Evolutionary conservation across 345 rosid genomes (phyloP).

Genomic region (Moringa oleifera): DNA sequence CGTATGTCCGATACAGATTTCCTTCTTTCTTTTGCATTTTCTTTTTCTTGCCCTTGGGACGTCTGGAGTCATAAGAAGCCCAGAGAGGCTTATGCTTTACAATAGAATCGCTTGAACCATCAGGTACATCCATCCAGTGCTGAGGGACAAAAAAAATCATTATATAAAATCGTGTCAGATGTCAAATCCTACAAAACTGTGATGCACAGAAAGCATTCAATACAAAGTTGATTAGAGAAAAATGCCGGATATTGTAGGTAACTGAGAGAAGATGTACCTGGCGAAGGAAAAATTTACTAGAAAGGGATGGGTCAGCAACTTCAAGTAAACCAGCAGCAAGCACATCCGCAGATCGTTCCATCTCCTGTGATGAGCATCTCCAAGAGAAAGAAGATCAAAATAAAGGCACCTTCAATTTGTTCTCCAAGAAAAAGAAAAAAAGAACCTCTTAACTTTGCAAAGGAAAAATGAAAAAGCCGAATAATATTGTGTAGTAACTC

Average conservation of each 20-base stretch:
- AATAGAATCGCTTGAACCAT: conserved; percentile 67
- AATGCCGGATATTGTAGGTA: conserved; percentile 5
- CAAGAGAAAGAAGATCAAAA: neutral
- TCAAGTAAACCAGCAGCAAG: conserved; percentile 98
- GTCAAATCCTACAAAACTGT: neutral
- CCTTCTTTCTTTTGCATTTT: conserved; percentile 57
- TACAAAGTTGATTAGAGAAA: neutral
- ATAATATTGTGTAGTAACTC: no score
- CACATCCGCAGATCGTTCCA: conserved; percentile 96
- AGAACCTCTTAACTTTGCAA: neutral
- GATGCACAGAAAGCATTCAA: neutral
- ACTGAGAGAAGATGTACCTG: conserved; percentile 48
- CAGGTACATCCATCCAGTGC: conserved; percentile 82
- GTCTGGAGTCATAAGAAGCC: conserved; percentile 57
- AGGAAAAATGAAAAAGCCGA: neutral
- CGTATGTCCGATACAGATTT: conserved; percentile 74
- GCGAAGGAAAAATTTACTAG: conserved; percentile 79
- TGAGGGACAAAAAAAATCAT: conserved; percentile 30
- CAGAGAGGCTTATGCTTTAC: conserved; percentile 94
- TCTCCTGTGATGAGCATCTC: conserved; percentile 54
- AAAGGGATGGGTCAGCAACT: conserved; percentile 91
- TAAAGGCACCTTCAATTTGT: no score
- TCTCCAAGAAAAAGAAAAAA: no score
- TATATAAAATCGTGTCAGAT: conserved; percentile 10
- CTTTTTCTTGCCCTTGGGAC: conserved; percentile 55